Percentiles rank a stretch among this genome's conserved stretches.
Evolutionary conservation across 1,284 basidiomycete genomes (phyloP).

Genomic region (Bjerkandera adusta): DNA sequence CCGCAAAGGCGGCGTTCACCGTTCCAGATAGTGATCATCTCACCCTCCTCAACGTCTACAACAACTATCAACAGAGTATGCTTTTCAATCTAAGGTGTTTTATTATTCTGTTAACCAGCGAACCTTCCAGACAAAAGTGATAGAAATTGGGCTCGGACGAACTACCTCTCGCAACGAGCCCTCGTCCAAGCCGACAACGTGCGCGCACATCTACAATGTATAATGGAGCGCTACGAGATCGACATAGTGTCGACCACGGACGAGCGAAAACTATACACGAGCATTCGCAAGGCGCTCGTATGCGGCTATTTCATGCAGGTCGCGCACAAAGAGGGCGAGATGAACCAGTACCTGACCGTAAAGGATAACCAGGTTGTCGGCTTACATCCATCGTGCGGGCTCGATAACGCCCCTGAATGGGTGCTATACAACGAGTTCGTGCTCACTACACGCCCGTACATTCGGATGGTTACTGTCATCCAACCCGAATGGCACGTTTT

Average conservation of each 20-base stretch:
- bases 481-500: conserved; percentile 81
- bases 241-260: conserved; percentile 80
- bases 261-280: conserved; percentile 75
- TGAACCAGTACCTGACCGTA: conserved; percentile 82
- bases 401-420: conserved; percentile 95
- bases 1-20: conserved; percentile 85
- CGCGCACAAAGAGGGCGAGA: conserved; percentile 94
- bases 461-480: conserved; percentile 91
- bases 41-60: conserved; percentile 94
- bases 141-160: conserved; percentile 90
- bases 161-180: conserved; percentile 86
- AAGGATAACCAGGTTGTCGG: conserved; percentile 94
- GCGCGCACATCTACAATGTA: conserved; percentile 86
- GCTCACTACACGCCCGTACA: conserved; percentile 86
- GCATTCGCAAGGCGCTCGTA: conserved; percentile 84
- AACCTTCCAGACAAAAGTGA: conserved; percentile 59
- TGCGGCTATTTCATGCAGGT: conserved; percentile 99
- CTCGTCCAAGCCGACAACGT: conserved; percentile 95
- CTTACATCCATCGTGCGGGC: conserved; percentile 93
- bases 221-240: conserved; percentile 92
- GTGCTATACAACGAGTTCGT: conserved; percentile 99
- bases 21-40: conserved; percentile 97
- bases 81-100: conserved; percentile 12
- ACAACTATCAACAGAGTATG: conserved; percentile 85
- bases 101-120: conserved; percentile 7